phyloP scores from a whole-genome alignment of 225 moss, liverwort and hornwort genomes.

The Bryoerythrophyllum caledonicum region DNA sequence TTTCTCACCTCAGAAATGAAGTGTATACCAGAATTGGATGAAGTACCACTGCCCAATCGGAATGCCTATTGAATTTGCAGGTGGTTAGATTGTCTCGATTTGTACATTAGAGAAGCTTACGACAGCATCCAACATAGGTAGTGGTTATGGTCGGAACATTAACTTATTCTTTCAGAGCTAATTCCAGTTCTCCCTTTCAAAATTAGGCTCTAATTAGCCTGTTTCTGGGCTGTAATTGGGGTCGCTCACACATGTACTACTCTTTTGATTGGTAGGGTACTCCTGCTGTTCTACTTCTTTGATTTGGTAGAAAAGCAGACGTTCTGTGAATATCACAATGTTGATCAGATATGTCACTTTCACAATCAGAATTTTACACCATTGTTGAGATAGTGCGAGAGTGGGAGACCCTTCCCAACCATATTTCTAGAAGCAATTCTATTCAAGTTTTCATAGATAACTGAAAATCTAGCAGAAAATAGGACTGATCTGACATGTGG shows the following conservation, averaged over 20 bases:
- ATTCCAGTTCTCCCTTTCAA: slow-evolving; percentile 18
- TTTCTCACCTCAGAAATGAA: neutral
- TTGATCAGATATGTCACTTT: neutral
- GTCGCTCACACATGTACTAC: neutral
- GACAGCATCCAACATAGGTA: slow-evolving; percentile 5
- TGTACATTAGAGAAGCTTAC: slow-evolving; percentile 32
- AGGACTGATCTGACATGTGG: no score
- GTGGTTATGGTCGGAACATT: slow-evolving; percentile 2
- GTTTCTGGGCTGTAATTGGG: neutral
- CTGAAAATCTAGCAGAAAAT: no score
- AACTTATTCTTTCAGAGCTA: slow-evolving; percentile 27
- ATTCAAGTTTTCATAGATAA: no score
- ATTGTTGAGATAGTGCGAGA: no score
- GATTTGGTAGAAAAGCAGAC: no score
- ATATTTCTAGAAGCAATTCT: no score
- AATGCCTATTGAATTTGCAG: slow-evolving; percentile 37
- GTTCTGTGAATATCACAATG: slow-evolving; percentile 6
- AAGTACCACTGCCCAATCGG: slow-evolving; percentile 41
- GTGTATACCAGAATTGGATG: slow-evolving; percentile 48
- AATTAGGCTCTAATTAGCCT: slow-evolving; percentile 1
- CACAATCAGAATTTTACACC: no score
- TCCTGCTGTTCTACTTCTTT: slow-evolving; percentile 19
- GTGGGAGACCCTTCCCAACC: no score
- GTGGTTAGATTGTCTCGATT: slow-evolving; percentile 18
- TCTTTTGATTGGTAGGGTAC: neutral